Percentiles rank a stretch among this genome's conserved stretches.
Conservation (phyloP, 495 filamentous ascomycete genomes). For the Talaromyces proteolyticus region DNA sequence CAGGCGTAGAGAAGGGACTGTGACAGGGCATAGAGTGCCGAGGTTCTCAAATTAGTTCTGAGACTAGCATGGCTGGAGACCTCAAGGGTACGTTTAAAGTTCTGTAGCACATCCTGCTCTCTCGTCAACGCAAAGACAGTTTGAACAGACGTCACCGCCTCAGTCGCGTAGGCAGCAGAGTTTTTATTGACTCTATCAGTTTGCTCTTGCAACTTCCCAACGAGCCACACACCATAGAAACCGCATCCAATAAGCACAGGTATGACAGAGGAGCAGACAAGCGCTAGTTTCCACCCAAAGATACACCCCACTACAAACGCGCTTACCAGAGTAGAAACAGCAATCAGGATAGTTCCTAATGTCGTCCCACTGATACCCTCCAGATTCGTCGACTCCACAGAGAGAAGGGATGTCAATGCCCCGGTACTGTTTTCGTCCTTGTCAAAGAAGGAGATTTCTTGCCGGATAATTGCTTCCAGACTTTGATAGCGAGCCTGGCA, state of each 20-base stretch:
- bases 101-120: constrained; percentile 36
- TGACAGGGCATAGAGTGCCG: constrained; percentile 12
- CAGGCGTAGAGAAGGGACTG: constrained; percentile 24
- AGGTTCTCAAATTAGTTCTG: constrained; percentile 8
- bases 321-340: constrained; percentile 14
- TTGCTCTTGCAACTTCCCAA: constrained; percentile 39
- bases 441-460: constrained; percentile 15
- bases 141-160: constrained; percentile 43
- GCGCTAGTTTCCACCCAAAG: constrained; percentile 53
- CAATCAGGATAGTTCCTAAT: constrained; percentile 22
- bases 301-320: constrained; percentile 42
- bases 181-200: constrained; percentile 41
- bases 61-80: constrained; percentile 33
- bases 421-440: constrained; percentile 12
- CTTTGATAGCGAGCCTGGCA: constrained; percentile 12
- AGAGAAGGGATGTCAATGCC: constrained; percentile 9
- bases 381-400: constrained; percentile 49
- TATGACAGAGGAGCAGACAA: constrained; percentile 46
- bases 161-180: constrained; percentile 42
- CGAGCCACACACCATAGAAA: constrained; percentile 37
- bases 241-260: constrained; percentile 48
- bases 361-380: constrained; percentile 35
- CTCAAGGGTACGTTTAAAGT: constrained; percentile 38
- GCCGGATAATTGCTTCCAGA: constrained; percentile 10
- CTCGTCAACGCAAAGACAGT: constrained; percentile 48